Evolutionary conservation across 352 stramenopile species (phyloP).

Genomic region (Phytophthora vignae): DNA sequence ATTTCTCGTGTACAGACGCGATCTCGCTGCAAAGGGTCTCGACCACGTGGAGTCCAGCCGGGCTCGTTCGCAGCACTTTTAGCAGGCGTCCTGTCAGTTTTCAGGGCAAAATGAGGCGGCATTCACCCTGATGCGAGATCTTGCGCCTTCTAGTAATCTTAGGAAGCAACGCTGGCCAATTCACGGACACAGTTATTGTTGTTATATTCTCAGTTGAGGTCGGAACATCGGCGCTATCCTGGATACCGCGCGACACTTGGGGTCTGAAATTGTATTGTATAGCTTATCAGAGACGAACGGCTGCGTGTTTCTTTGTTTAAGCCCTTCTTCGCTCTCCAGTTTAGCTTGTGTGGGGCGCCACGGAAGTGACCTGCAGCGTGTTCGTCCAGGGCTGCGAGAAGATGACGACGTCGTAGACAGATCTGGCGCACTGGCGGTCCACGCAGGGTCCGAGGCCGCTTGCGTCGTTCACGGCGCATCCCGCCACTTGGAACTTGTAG

Average conservation of each 20-base stretch:
- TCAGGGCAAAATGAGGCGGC: not conserved
- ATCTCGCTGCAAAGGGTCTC: not conserved
- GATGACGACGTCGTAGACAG: slow-evolving; percentile 47
- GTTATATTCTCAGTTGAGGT: too few relatives aligned
- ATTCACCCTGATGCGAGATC: too few relatives aligned
- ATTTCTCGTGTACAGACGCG: slow-evolving; percentile 3
- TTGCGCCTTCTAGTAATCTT: too few relatives aligned
- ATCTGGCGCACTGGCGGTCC: slow-evolving; percentile 39
- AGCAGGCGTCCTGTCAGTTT: not conserved
- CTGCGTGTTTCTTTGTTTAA: too few relatives aligned
- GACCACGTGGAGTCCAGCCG: not conserved
- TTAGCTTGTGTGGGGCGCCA: slow-evolving; percentile 23
- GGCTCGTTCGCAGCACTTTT: too few relatives aligned
- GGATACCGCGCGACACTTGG: too few relatives aligned
- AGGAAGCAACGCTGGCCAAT: too few relatives aligned
- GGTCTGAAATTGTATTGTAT: too few relatives aligned
- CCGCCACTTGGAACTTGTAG: slow-evolving; percentile 58
- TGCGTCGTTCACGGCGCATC: slow-evolving; percentile 42
- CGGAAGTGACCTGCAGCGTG: slow-evolving; percentile 47
- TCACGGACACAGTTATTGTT: too few relatives aligned
- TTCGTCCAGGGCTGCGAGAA: slow-evolving; percentile 49
- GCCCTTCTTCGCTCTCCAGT: too few relatives aligned
- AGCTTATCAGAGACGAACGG: too few relatives aligned
- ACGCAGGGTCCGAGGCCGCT: slow-evolving; percentile 44
- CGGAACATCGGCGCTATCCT: too few relatives aligned